Conservation (phyloP, 1,284 basidiomycete genomes). For the Fomitopsis betulina region DNA sequence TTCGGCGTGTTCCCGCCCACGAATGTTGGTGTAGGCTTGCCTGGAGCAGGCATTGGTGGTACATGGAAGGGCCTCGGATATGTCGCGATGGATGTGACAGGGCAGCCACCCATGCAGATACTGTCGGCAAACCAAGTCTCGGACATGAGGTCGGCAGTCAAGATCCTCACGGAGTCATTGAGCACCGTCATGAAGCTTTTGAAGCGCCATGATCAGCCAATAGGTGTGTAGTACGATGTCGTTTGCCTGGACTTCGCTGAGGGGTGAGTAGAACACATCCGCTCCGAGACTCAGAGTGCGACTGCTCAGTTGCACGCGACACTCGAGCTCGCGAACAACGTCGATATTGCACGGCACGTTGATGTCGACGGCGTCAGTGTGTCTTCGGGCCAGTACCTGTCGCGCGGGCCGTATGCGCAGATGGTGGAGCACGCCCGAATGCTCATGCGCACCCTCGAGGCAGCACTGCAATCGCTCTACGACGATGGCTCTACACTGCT, state of each 20-base stretch:
- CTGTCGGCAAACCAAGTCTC: conserved; percentile 48
- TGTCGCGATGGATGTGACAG: conserved; percentile 48
- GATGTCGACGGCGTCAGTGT: conserved; percentile 70
- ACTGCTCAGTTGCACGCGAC: conserved; percentile 52
- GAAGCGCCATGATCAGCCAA: conserved; percentile 6
- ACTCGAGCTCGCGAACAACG: conserved; percentile 54
- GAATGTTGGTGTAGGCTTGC: conserved; percentile 66
- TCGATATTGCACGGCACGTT: conserved; percentile 73
- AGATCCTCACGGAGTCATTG: conserved; percentile 46
- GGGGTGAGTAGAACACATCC: conserved; percentile 18
- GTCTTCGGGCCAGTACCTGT: conserved; percentile 34
- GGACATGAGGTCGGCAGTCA: conserved; percentile 45
- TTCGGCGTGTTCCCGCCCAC: conserved; percentile 58
- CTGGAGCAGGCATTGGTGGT: conserved; percentile 65
- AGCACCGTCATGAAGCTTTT: conserved; percentile 13
- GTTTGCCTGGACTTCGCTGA: conserved; percentile 4
- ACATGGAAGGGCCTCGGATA: conserved; percentile 81
- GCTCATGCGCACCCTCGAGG: conserved; percentile 67
- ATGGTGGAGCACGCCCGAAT: conserved; percentile 61
- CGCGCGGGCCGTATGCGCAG: conserved; percentile 49
- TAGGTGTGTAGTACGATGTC: conserved; percentile 4
- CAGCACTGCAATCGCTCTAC: conserved; percentile 62
- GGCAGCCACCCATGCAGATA: conserved; percentile 42
- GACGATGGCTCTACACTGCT: conserved; percentile 63
- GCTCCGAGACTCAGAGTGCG: conserved; percentile 37